Evolutionary conservation across 1,284 basidiomycete species (phyloP).

Genomic region (Trichosporon inkin): DNA sequence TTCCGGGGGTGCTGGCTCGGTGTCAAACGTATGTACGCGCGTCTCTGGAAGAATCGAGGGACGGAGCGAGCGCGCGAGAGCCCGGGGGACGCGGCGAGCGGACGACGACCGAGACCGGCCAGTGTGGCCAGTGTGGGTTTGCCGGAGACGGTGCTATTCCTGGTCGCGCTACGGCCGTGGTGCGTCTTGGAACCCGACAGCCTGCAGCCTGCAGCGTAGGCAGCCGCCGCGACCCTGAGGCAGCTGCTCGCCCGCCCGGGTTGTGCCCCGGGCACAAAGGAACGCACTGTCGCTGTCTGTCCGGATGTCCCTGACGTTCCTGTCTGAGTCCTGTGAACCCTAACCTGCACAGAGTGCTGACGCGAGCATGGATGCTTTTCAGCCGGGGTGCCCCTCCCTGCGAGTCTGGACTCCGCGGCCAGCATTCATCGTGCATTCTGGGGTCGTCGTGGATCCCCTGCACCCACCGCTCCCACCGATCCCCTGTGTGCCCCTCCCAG

Average conservation of each 20-base stretch:
- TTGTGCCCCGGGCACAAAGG: background rate
- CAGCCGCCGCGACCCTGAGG: too few relatives aligned
- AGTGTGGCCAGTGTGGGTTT: too few relatives aligned
- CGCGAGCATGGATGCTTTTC: background rate
- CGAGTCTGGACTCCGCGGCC: background rate
- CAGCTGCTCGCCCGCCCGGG: too few relatives aligned
- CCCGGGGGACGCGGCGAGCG: too few relatives aligned
- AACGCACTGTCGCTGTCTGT: background rate
- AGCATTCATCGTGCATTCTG: slow-evolving; percentile 2
- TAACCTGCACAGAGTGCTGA: background rate
- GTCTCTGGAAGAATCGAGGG: background rate
- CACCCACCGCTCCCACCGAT: background rate
- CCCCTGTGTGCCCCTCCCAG: background rate
- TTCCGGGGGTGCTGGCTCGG: slow-evolving; percentile 3
- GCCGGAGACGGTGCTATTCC: too few relatives aligned
- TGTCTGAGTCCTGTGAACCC: background rate
- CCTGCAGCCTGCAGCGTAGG: too few relatives aligned
- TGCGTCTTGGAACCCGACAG: too few relatives aligned
- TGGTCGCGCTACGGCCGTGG: too few relatives aligned
- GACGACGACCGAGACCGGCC: too few relatives aligned
- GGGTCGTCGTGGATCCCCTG: slow-evolving; percentile 2
- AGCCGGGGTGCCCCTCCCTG: too few relatives aligned
- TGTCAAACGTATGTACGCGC: background rate
- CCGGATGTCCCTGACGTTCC: slow-evolving; percentile 6
- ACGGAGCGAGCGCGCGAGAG: too few relatives aligned